A percentile compares a stretch with the other conserved stretches of the same genome.
These are phyloP conservation scores for Suillus variegatus DNA, from an alignment of 768 basidiomycete species.

Conservation along the genomic window DNA sequence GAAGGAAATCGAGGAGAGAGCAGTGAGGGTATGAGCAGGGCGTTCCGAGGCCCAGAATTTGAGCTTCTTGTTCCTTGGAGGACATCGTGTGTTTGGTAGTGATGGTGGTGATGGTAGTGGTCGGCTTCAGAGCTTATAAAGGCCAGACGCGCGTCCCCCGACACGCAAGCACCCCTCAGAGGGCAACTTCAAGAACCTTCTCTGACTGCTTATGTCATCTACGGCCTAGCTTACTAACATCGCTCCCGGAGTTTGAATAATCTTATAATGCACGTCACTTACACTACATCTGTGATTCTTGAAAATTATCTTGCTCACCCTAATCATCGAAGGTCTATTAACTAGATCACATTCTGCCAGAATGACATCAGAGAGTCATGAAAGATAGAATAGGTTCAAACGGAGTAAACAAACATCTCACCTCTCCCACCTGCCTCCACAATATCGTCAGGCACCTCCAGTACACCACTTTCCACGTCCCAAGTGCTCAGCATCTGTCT, in stretches of 20 bases:
- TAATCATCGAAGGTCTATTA: too few relatives aligned
- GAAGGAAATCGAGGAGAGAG: constrained; percentile 77
- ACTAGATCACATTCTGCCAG: too few relatives aligned
- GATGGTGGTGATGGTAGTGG: background rate
- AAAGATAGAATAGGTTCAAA: too few relatives aligned
- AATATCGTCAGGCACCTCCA: too few relatives aligned
- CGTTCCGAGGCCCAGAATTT: constrained; percentile 66
- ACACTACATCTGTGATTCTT: too few relatives aligned
- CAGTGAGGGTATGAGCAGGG: constrained; percentile 72
- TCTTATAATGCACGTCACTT: too few relatives aligned
- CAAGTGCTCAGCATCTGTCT: background rate
- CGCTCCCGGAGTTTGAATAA: too few relatives aligned
- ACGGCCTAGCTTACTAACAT: background rate
- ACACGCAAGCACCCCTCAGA: constrained; percentile 17
- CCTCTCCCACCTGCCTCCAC: too few relatives aligned
- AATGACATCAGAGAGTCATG: too few relatives aligned
- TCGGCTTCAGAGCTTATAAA: constrained; percentile 17
- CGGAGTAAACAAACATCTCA: too few relatives aligned
- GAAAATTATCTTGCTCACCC: too few relatives aligned
- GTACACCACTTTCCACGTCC: too few relatives aligned
- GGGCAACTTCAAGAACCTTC: background rate
- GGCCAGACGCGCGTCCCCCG: constrained; percentile 29
- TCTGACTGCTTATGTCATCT: background rate
- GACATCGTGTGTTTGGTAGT: constrained; percentile 24
- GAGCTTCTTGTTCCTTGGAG: constrained; percentile 43